A percentile compares a stretch with the other conserved stretches of the same genome.
phyloP scores from a whole-genome alignment of 2,329 filamentous ascomycete species.

The Aspergillus uvarum region DNA sequence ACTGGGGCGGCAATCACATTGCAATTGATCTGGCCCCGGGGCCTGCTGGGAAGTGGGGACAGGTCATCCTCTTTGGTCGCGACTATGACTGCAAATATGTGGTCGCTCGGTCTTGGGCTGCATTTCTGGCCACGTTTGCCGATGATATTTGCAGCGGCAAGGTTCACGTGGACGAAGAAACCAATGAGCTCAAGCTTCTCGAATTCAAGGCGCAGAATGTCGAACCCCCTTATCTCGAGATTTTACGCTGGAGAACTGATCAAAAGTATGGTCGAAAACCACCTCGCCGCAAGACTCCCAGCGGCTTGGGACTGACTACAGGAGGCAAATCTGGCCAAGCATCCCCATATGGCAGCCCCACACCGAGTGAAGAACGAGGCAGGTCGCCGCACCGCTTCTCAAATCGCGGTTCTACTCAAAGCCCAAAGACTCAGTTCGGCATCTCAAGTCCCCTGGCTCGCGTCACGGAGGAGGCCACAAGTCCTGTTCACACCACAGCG shows the following conservation, averaged over 20 bases:
- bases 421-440: constrained; percentile 45
- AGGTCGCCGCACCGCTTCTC: constrained; percentile 51
- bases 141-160: constrained; percentile 90
- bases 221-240: constrained; percentile 91
- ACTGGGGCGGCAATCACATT: constrained; percentile 98
- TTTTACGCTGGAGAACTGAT: constrained; percentile 90
- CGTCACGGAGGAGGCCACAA: constrained; percentile 47
- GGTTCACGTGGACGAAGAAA: constrained; percentile 90
- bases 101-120: constrained; percentile 84
- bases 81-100: constrained; percentile 99
- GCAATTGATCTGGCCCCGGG: constrained; percentile 91
- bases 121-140: constrained; percentile 80
- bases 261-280: constrained; percentile 78
- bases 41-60: constrained; percentile 87
- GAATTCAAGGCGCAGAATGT: constrained; percentile 88
- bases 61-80: constrained; percentile 92
- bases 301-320: constrained; percentile 55
- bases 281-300: constrained; percentile 50
- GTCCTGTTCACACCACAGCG: constrained; percentile 33
- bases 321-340: constrained; percentile 49
- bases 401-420: constrained; percentile 42
- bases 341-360: constrained; percentile 54
- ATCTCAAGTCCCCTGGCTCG: constrained; percentile 49
- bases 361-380: constrained; percentile 48
- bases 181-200: constrained; percentile 82